Percentiles rank a stretch among this genome's conserved stretches.
Evolutionary conservation across 2,329 filamentous ascomycete genomes (phyloP).

Genomic region (Pochonia chlamydosporia): DNA sequence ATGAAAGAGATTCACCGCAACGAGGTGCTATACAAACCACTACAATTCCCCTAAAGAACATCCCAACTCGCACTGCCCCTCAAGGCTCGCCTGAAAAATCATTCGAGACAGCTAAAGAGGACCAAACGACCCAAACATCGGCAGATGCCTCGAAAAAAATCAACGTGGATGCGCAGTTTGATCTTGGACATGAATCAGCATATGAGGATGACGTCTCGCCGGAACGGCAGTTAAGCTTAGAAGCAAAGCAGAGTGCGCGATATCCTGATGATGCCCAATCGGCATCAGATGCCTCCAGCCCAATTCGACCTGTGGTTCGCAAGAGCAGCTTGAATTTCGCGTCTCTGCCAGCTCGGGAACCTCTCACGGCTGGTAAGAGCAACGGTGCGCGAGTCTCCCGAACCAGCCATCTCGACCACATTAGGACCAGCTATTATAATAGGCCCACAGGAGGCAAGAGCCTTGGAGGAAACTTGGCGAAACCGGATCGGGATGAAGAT

Average conservation of each 20-base stretch:
- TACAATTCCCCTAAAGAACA: slow-evolving; percentile 13
- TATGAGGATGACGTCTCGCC: slow-evolving; percentile 6
- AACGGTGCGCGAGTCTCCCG: slow-evolving; percentile 67
- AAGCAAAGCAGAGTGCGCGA: slow-evolving; percentile 1
- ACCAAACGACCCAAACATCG: slow-evolving; percentile 28
- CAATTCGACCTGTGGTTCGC: slow-evolving; percentile 68
- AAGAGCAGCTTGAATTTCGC: slow-evolving; percentile 97
- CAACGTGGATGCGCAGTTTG: background rate
- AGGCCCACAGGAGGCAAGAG: slow-evolving; percentile 70
- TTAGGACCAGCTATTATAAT: slow-evolving; percentile 68
- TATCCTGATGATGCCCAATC: slow-evolving; percentile 46
- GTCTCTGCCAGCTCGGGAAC: slow-evolving; percentile 84
- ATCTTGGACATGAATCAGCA: slow-evolving; percentile 1
- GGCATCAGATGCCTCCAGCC: slow-evolving; percentile 66
- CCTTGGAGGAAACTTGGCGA: slow-evolving; percentile 43
- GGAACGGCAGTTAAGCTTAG: slow-evolving; percentile 5
- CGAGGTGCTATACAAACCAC: slow-evolving; percentile 12
- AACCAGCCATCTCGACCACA: slow-evolving; percentile 70
- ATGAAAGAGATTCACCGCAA: slow-evolving; percentile 15
- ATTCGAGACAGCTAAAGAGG: slow-evolving; percentile 39
- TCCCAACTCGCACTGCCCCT: slow-evolving; percentile 20
- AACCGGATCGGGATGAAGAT: slow-evolving; percentile 38
- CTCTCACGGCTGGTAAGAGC: slow-evolving; percentile 77
- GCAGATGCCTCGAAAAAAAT: slow-evolving; percentile 6
- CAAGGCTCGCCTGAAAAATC: slow-evolving; percentile 28